Evolutionary conservation across 495 filamentous ascomycete genomes (phyloP).

Genomic region (Penicillium canariense): DNA sequence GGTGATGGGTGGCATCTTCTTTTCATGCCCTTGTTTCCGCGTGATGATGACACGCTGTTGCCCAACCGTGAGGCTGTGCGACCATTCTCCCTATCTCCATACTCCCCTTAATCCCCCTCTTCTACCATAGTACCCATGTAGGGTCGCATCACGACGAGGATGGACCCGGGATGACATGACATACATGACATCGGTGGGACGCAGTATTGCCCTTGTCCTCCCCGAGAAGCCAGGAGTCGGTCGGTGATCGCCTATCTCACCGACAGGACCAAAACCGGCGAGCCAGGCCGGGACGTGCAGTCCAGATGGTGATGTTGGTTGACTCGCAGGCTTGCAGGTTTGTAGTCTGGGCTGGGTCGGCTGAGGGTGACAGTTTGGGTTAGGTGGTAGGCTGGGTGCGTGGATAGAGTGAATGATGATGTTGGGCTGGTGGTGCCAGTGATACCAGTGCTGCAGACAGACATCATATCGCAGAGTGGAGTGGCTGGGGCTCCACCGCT

Average conservation of each 20-base stretch:
- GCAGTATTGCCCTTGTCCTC: not conserved
- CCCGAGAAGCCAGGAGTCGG: not conserved
- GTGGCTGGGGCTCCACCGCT: conserved; percentile 1
- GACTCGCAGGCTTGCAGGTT: too few species aligned
- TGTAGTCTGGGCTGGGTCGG: conserved; percentile 8
- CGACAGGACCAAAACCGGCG: conserved; percentile 5
- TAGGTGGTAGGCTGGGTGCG: not conserved
- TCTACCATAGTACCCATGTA: conserved; percentile 10
- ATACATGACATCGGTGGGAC: not conserved
- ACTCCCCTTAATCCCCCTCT: not conserved
- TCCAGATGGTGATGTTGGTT: conserved; percentile 6
- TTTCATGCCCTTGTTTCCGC: not conserved
- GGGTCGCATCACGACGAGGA: conserved; percentile 12
- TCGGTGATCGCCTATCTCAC: conserved; percentile 11
- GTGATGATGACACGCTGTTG: not conserved
- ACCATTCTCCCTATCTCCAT: not conserved
- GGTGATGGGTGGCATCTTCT: not conserved
- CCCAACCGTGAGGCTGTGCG: not conserved
- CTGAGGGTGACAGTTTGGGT: not conserved
- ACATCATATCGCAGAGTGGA: conserved; percentile 4
- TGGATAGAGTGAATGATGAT: not conserved
- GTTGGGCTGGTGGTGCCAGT: not conserved
- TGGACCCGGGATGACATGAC: not conserved
- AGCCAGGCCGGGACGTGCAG: not conserved
- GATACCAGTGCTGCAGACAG: not conserved